Evolutionary conservation across 2,329 filamentous ascomycete genomes (phyloP), one percentile per base, ranked within the genome.

Genomic region (Ophiostoma triangulosporum): DNA sequence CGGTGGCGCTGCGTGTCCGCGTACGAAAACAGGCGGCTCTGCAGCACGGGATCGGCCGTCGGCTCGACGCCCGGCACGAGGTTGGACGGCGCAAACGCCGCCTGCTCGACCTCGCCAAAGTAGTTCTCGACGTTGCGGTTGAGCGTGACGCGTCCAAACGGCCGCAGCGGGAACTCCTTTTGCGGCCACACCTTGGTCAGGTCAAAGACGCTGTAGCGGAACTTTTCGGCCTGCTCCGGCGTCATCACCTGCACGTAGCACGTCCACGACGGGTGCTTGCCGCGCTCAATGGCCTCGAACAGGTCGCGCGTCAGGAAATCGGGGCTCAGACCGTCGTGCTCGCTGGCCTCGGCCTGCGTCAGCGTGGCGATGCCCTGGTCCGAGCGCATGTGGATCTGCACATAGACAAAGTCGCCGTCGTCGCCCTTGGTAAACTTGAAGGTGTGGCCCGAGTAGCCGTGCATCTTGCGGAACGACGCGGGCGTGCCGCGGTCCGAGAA

Each of bases 161-260:
- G 74, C 17, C 77, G 71, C 12, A 83, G 69, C 2, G 83, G 82
- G 27, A 81, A 77, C 48, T 82, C 73, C 22, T 65, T 69, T 56
- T 84, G 77, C 2, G 81, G 81, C 81, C 81, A 85, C 60, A 82
- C 74, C 66, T 85, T 83, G 50, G 83, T 86, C 57, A 84, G 68
- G 62, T 86, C 83, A 57, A 87, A 83, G 57, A 85, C 69, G 64
- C 81, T 82, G 70, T 75, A 81, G 40, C 70, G 70, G 63, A 78
- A 79, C 54, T 74, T 72, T 62, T 82, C 74, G 2, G 80, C 80
- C 59, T 84, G 72, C 57, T 78, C 75, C 1, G 80, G 80, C 17
- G 73, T 76, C 56, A 85, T 72, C 5, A 77, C 72, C 65, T 86
- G 83, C 2, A 84, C 72, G 57, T 78, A 82, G 57, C 78, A 73